These are phyloP conservation scores for Fistulinella prunicolor DNA, from an alignment of 768 basidiomycete genomes.

Conservation along the genomic window DNA sequence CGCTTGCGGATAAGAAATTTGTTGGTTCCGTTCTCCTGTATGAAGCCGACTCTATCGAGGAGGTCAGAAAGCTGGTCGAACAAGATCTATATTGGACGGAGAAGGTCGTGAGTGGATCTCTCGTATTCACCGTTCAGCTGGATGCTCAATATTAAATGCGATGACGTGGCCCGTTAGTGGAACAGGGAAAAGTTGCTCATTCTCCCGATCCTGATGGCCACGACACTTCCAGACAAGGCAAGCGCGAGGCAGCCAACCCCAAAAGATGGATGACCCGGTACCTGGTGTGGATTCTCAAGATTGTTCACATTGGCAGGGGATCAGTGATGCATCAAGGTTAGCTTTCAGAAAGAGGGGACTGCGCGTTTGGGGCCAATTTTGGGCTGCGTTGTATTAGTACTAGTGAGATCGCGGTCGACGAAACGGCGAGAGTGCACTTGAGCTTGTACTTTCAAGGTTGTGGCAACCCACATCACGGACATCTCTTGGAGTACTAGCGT, in stretches of 20 bases:
- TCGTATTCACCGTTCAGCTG: neutral
- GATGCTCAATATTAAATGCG: neutral
- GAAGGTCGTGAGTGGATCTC: conserved; percentile 38
- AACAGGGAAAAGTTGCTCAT: conserved; percentile 53
- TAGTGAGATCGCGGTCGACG: too few relatives aligned
- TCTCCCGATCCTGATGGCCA: conserved; percentile 42
- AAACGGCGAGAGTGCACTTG: too few relatives aligned
- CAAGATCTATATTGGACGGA: conserved; percentile 42
- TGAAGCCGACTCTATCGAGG: conserved; percentile 52
- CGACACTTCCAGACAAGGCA: conserved; percentile 28
- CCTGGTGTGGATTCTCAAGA: neutral
- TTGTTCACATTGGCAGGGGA: neutral
- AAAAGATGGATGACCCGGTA: conserved; percentile 12
- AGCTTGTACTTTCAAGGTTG: too few relatives aligned
- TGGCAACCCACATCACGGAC: too few relatives aligned
- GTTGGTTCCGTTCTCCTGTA: conserved; percentile 57
- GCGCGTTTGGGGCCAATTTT: neutral
- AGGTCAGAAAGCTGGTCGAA: conserved; percentile 38
- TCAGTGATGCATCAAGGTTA: conserved; percentile 1
- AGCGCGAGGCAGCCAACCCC: conserved; percentile 23
- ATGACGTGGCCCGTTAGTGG: conserved; percentile 42
- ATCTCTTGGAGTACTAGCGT: too few relatives aligned
- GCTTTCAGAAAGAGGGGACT: neutral
- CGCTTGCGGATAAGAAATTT: conserved; percentile 50
- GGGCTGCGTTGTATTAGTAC: too few relatives aligned